These are phyloP conservation scores for Gnaphalium uliginosum DNA, from an alignment of 129 eudicot genomes.

Conservation along the genomic window DNA sequence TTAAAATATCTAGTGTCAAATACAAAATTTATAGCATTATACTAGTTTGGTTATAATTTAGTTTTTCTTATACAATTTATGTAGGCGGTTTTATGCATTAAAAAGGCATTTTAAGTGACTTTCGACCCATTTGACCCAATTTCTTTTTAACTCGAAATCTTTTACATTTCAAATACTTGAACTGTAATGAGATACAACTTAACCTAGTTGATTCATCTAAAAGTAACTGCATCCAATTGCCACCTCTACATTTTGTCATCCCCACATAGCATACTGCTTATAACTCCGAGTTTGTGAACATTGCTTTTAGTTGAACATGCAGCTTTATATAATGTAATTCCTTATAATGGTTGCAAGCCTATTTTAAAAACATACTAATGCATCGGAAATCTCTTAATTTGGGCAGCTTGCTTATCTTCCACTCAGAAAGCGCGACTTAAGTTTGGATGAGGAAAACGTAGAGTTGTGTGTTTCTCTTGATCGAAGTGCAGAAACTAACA, in stretches of 20 bases:
- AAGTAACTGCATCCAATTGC: not conserved
- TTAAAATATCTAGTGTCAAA: too few species aligned
- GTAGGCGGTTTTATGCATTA: not conserved
- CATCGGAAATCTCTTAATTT: slow-evolving; percentile 16
- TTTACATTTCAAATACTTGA: too few species aligned
- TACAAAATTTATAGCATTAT: too few species aligned
- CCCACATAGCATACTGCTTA: not conserved
- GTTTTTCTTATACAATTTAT: not conserved
- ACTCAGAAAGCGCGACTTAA: slow-evolving; percentile 72
- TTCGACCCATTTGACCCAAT: too few species aligned
- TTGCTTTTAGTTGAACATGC: slow-evolving; percentile 17
- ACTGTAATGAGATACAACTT: too few species aligned
- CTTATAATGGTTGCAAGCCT: slow-evolving; percentile 8
- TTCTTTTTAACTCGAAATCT: too few species aligned
- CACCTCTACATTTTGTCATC: slow-evolving; percentile 1
- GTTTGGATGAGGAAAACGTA: slow-evolving; percentile 77
- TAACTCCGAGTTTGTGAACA: slow-evolving; percentile 13
- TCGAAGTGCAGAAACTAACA: slow-evolving; percentile 53
- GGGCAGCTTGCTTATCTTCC: slow-evolving; percentile 97
- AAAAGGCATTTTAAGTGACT: not conserved
- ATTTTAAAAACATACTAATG: slow-evolving; percentile 14
- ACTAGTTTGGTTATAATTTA: not conserved
- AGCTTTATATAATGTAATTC: not conserved
- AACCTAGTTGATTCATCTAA: too few species aligned
- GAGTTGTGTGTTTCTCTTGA: slow-evolving; percentile 68